These are phyloP conservation scores for Postia placenta DNA, from an alignment of 768 basidiomycete species.

Conservation along the genomic window DNA sequence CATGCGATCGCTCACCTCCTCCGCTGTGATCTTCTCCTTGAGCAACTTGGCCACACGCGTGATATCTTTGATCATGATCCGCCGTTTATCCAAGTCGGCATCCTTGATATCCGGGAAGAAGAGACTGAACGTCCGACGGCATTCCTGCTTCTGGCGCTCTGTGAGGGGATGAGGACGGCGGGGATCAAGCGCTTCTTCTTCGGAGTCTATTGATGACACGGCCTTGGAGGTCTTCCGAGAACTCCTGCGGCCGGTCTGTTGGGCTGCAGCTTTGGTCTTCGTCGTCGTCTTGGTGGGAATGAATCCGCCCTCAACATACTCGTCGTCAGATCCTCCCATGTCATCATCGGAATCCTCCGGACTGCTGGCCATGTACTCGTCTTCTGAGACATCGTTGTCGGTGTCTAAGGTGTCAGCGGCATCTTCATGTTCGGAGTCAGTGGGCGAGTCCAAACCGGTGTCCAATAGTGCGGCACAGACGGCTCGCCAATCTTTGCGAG, in stretches of 20 bases:
- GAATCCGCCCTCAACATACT: conserved; percentile 23
- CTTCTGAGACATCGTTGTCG: conserved; percentile 20
- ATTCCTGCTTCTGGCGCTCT: conserved; percentile 45
- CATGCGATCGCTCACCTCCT: conserved; percentile 50
- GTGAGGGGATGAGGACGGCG: conserved; percentile 28
- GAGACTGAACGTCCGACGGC: conserved; percentile 56
- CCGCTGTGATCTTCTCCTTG: conserved; percentile 64
- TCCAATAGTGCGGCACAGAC: conserved; percentile 70
- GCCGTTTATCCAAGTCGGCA: conserved; percentile 42
- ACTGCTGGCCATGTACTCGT: conserved; percentile 23
- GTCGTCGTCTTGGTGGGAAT: conserved; percentile 2
- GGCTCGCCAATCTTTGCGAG: conserved; percentile 69
- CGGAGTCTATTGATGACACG: background rate
- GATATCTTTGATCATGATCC: conserved; percentile 64
- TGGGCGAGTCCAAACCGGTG: conserved; percentile 5
- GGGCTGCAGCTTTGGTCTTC: background rate
- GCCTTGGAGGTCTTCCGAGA: background rate
- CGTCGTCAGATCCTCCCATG: conserved; percentile 25
- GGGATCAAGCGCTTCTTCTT: background rate
- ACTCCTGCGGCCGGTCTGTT: background rate
- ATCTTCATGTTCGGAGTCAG: background rate
- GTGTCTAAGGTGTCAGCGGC: background rate
- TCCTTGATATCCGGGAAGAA: conserved; percentile 60
- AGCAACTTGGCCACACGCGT: conserved; percentile 53
- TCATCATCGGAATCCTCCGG: conserved; percentile 2